Evolutionary conservation across 2,329 filamentous ascomycete species (phyloP), one percentile per base, ranked within the genome.

Genomic region (Diaporthe citri): DNA sequence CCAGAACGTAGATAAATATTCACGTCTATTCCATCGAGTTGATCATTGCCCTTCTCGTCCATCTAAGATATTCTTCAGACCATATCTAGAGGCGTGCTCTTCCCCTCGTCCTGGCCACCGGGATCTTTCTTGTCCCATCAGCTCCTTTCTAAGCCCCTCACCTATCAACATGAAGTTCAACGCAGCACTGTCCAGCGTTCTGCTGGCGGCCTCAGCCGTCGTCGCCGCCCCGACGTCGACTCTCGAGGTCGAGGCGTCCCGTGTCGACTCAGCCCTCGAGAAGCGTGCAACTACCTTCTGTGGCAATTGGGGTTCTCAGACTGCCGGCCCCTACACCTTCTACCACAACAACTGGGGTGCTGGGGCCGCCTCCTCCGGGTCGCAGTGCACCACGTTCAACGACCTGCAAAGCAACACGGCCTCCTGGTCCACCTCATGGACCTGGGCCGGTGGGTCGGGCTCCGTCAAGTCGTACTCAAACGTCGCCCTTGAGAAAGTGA

Each of bases 271-370:
- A 7, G 69, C 73, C 31, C 48, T 72, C 13, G 67, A 72, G 67
- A 75, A 75, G 67, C 67, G 73, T 1, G 60, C 74, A 8, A 75
- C 74, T 1, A 73, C 59, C 13, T 69, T 73, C 43, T 75, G 74
- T 20, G 71, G 43, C 22, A 25, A 25, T 5, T 75, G 13, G 15
- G 74, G 71, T 10, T 70, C 70, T 2, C 28, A 51, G 51, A 60
- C 72, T 25, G 64, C 72, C 25, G 72, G 72, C 20, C 51, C 43
- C 0, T 89, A 86, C 80, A 88, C 83, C 41, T 78, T 89, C 70
- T 89, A 88, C 81, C 87, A 89, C 79, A 86, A 89, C 81, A 86
- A 88, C 77, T 89, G 88, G 88, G 87, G 87, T 25, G 69, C 82
- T 48, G 79, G 75, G 20, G 73, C 77, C 4, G 81, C 82, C 28